Percentiles rank a stretch among this genome's conserved stretches.
Conservation (phyloP, 2,329 filamentous ascomycete species). For the Fusarium pseudocircinatum region DNA sequence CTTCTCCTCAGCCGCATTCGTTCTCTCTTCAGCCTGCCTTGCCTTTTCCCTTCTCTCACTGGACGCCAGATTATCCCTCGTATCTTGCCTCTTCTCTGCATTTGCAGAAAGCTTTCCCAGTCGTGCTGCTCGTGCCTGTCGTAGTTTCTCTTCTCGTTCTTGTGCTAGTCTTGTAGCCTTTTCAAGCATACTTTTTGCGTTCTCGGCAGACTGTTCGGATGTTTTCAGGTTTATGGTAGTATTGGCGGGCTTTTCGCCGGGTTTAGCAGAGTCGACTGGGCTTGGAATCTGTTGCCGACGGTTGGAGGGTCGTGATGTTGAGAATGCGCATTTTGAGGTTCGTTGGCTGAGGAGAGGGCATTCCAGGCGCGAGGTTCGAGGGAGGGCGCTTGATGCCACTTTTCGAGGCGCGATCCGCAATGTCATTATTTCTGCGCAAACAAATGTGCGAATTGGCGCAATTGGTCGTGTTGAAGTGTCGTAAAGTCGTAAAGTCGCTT, state of each 20-base stretch:
- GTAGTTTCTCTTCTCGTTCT: slow-evolving; percentile 1
- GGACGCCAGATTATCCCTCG: slow-evolving; percentile 6
- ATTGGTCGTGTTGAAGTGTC: neutral
- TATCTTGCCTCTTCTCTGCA: neutral
- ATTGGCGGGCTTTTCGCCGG: neutral
- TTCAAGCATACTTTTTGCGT: neutral
- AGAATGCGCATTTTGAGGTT: slow-evolving; percentile 16
- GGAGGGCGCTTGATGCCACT: neutral
- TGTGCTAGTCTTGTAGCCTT: neutral
- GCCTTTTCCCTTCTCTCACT: slow-evolving; percentile 19
- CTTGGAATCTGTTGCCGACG: neutral
- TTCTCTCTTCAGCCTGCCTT: neutral
- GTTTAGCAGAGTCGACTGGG: neutral
- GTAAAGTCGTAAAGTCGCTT: neutral
- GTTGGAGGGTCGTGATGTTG: neutral
- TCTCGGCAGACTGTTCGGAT: neutral
- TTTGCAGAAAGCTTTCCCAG: neutral
- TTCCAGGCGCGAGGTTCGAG: neutral
- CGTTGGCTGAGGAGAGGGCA: neutral
- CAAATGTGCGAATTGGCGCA: neutral
- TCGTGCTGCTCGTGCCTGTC: slow-evolving; percentile 1
- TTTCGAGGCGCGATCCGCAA: neutral
- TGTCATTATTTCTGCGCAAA: slow-evolving; percentile 2
- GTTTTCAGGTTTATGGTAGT: neutral
- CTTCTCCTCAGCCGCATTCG: neutral